Evolutionary conservation across 768 basidiomycete species (phyloP).

Genomic region (Lentinula detonsa): DNA sequence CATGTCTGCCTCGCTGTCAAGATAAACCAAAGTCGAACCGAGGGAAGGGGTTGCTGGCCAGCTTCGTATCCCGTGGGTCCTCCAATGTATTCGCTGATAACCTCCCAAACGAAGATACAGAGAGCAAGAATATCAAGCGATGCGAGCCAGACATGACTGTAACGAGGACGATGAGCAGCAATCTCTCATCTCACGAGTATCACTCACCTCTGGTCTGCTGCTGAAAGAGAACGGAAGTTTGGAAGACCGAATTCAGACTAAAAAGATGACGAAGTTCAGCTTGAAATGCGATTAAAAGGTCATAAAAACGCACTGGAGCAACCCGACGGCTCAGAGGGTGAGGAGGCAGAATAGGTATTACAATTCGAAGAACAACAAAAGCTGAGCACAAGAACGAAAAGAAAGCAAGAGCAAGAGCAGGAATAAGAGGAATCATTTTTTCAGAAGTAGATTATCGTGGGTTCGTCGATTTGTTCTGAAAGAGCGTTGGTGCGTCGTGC

Average conservation of each 20-base stretch:
- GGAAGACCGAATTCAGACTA: conserved; percentile 76
- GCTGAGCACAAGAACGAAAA: conserved; percentile 68
- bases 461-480: conserved; percentile 24
- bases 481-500: conserved; percentile 38
- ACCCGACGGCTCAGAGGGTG: conserved; percentile 69
- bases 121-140: conserved; percentile 60
- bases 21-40: conserved; percentile 63
- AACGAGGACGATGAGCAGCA: neutral
- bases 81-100: conserved; percentile 43
- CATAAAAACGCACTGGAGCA: conserved; percentile 48
- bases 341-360: conserved; percentile 71
- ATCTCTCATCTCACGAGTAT: neutral
- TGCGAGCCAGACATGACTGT: conserved; percentile 64
- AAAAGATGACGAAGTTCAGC: conserved; percentile 16
- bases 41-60: conserved; percentile 44
- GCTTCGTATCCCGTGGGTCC: conserved; percentile 36
- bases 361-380: conserved; percentile 70
- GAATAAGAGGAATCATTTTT: conserved; percentile 62
- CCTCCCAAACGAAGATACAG: conserved; percentile 62
- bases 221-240: conserved; percentile 58
- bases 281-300: conserved; percentile 7
- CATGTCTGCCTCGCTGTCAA: conserved; percentile 65
- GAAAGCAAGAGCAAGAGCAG: conserved; percentile 60
- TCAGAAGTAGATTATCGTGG: conserved; percentile 17
- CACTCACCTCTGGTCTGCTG: conserved; percentile 50